Evolutionary conservation across 1,284 basidiomycete genomes (phyloP).

Genomic region (Wallemia ichthyophaga): DNA sequence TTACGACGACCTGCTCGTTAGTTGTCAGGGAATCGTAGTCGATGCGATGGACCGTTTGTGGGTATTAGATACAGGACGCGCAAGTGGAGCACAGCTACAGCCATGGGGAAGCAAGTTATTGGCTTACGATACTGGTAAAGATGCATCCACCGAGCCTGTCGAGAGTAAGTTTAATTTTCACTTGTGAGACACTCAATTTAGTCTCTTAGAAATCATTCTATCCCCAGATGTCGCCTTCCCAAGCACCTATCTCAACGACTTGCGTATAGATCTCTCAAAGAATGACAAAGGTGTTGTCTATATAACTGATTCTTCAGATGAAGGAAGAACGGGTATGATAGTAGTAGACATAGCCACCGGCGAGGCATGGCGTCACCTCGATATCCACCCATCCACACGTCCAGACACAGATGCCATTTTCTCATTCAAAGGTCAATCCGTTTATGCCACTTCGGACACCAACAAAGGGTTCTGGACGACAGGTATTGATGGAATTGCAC

Average conservation of each 20-base stretch:
- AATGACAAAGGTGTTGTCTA: conserved; percentile 6
- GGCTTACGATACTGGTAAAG: background rate
- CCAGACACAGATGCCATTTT: conserved; percentile 2
- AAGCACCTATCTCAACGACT: conserved; percentile 5
- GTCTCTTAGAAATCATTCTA: conserved; percentile 3
- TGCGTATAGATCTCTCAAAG: conserved; percentile 5
- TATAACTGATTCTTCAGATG: conserved; percentile 5
- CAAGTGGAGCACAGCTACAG: background rate
- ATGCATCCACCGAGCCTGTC: background rate
- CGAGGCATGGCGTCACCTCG: conserved; percentile 4
- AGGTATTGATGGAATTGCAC: conserved; percentile 2
- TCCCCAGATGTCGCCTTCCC: conserved; percentile 4
- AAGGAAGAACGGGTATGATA: conserved; percentile 5
- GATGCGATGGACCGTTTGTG: conserved; percentile 2
- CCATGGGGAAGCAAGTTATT: background rate
- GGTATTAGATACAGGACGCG: conserved; percentile 5
- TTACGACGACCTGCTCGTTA: conserved; percentile 2
- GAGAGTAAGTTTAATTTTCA: no score
- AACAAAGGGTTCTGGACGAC: conserved; percentile 2
- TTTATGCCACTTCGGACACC: conserved; percentile 1
- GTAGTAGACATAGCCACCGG: conserved; percentile 5
- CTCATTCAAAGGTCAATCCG: conserved; percentile 3
- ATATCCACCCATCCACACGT: conserved; percentile 2
- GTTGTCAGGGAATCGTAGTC: conserved; percentile 3
- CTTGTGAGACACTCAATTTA: background rate